Base-by-base conservation (phyloP, 331 rosid genomes). In the Cucumis variabilis region DNA sequence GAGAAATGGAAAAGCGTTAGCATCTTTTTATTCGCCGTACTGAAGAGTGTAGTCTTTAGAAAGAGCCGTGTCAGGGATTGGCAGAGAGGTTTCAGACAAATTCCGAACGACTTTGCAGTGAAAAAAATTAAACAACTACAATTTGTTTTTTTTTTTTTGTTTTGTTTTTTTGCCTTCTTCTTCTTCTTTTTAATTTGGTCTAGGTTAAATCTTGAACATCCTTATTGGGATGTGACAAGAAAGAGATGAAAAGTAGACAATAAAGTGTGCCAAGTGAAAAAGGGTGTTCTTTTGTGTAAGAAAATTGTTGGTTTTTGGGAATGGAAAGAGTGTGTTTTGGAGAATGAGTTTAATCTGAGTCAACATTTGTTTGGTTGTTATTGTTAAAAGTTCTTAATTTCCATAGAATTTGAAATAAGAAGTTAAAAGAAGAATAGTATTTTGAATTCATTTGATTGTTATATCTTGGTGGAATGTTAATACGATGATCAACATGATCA, bases 11-110 rank as follows among this genome's bases (percentile, higher is more conserved):
- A 58, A 58, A 17, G 65, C 6, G 23, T 4, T 12, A 17, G 65
- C 23, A 58, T 58, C 65, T 46, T 60, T 76, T 76, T 76, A 76
- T 76, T n/a, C 30, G 58, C 60, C 82, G 82, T 76, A 76, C 82
- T 12, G 82, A 23, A 76, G 62, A 46, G 82, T 46, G 82, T 76
- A 53, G 84, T 78, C 5, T 24, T 78, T 13, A 17, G 28, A 51
- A 58, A 58, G 65, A 58, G 65, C 2, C 23, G 19, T 30, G 78
- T n/a, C 78, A 72, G 78, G 78, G 7, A 72, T 33, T 72, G 37
- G 50, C 78, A 72, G 78, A 72, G 48, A 16, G 9, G 77, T 72
- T 69, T 72, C 78, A 72, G 78, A 72, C 50, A 72, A 72, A 72
- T 30, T 72, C 78, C 50, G 48, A 72, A 72, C 46, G 13, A 33